Conservation (phyloP, 1,139 yeast species). For the Saccharomyces uvarum region DNA sequence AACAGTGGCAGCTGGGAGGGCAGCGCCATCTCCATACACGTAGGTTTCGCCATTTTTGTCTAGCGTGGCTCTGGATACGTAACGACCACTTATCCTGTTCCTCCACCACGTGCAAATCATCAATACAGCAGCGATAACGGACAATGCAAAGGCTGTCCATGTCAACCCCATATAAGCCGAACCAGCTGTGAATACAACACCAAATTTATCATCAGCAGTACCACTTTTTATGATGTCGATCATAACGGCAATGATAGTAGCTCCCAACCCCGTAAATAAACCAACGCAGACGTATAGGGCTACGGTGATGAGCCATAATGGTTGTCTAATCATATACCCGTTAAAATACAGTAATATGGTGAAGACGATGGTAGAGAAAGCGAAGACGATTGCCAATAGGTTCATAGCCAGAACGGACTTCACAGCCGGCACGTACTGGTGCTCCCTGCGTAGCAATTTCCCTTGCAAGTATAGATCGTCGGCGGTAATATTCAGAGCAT, state of each 20-base stretch:
- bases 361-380: conserved; percentile 16
- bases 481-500: conserved; percentile 23
- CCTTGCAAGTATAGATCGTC: conserved; percentile 29
- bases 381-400: conserved; percentile 22
- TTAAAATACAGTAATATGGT: conserved; percentile 5
- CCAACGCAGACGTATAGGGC: conserved; percentile 9
- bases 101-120: neutral
- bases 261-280: conserved; percentile 16
- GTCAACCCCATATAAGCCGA: conserved; percentile 18
- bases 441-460: conserved; percentile 22
- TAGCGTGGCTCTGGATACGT: neutral
- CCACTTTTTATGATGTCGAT: conserved; percentile 24
- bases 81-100: neutral
- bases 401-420: conserved; percentile 25
- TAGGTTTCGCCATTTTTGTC: neutral
- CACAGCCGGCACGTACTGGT: conserved; percentile 28
- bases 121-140: conserved; percentile 7
- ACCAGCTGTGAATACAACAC: conserved; percentile 21
- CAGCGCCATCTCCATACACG: neutral
- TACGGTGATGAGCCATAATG: conserved; percentile 6
- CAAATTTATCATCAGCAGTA: conserved; percentile 22
- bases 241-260: conserved; percentile 19
- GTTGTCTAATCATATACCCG: conserved; percentile 3
- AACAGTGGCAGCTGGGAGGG: neutral
- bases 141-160: conserved; percentile 23